phyloP scores from a whole-genome alignment of 805 yeast genomes.

The Naumovozyma castellii region DNA sequence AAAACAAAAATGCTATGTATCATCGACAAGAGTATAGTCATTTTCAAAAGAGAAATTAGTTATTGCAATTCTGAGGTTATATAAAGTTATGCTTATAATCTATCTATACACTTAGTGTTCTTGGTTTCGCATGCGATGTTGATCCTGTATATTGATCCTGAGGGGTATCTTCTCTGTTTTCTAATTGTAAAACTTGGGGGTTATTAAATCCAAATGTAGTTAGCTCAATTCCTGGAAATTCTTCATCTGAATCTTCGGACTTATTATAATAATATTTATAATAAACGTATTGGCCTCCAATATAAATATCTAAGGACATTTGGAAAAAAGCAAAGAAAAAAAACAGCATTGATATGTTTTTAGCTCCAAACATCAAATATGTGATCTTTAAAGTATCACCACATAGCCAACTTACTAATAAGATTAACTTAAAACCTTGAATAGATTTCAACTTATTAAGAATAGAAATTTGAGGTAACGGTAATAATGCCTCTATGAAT shows the following conservation, averaged over 20 bases:
- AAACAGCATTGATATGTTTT: slow-evolving; percentile 54
- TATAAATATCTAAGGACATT: slow-evolving; percentile 61
- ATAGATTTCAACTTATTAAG: slow-evolving; percentile 56
- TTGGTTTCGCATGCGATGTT: slow-evolving; percentile 2
- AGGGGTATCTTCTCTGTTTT: slow-evolving; percentile 5
- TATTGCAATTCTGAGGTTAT: no score
- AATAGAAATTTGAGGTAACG: slow-evolving; percentile 70
- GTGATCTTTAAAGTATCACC: slow-evolving; percentile 77
- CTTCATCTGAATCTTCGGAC: slow-evolving; percentile 13
- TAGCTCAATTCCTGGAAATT: slow-evolving; percentile 4
- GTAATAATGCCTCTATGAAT: slow-evolving; percentile 60
- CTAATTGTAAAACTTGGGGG: not conserved
- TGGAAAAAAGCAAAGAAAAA: slow-evolving; percentile 68
- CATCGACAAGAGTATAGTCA: no score
- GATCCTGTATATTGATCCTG: not conserved
- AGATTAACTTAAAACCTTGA: slow-evolving; percentile 68
- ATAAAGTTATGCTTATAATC: no score
- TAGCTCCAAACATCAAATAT: slow-evolving; percentile 68
- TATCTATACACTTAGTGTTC: slow-evolving; percentile 4
- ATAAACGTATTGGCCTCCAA: slow-evolving; percentile 63
- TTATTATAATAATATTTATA: slow-evolving; percentile 37
- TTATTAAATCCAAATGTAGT: not conserved
- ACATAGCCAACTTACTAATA: slow-evolving; percentile 76
- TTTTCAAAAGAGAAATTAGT: no score
- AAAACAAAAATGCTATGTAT: no score